Conservation (phyloP, 805 yeast species). For the Yueomyces sp. region DNA sequence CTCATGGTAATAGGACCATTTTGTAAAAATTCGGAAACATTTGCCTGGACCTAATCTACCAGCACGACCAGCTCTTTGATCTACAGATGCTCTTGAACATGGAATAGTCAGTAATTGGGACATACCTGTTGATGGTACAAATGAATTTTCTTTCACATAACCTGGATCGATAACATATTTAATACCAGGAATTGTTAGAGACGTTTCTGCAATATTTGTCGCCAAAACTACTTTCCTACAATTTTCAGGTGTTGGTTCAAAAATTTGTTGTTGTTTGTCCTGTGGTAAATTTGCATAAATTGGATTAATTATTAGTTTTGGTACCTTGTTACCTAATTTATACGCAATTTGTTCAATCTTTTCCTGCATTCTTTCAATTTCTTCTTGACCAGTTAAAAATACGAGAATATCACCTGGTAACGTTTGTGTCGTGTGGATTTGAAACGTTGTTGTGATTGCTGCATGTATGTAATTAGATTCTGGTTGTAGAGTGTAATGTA, state of each 20-base stretch:
- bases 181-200: conserved; percentile 92
- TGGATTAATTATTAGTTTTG: conserved; percentile 62
- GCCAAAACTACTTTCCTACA: conserved; percentile 83
- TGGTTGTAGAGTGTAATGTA: conserved; percentile 71
- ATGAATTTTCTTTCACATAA: conserved; percentile 82
- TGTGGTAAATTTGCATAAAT: conserved; percentile 86
- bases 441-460: conserved; percentile 75
- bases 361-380: conserved; percentile 74
- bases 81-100: conserved; percentile 89
- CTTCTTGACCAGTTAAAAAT: conserved; percentile 92
- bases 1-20: conserved; percentile 54
- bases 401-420: conserved; percentile 77
- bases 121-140: conserved; percentile 79
- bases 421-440: conserved; percentile 53
- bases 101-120: conserved; percentile 77
- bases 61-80: conserved; percentile 95
- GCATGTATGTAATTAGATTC: conserved; percentile 88
- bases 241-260: conserved; percentile 73
- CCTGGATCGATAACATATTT: conserved; percentile 93
- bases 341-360: conserved; percentile 49
- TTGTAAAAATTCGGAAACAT: conserved; percentile 81
- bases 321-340: conserved; percentile 47
- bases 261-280: conserved; percentile 68
- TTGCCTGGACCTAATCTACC: conserved; percentile 97
- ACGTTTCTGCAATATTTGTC: conserved; percentile 95